These are phyloP conservation scores for Cystofilobasidium ferigula DNA, from an alignment of 768 basidiomycete genomes.

Conservation along the genomic window DNA sequence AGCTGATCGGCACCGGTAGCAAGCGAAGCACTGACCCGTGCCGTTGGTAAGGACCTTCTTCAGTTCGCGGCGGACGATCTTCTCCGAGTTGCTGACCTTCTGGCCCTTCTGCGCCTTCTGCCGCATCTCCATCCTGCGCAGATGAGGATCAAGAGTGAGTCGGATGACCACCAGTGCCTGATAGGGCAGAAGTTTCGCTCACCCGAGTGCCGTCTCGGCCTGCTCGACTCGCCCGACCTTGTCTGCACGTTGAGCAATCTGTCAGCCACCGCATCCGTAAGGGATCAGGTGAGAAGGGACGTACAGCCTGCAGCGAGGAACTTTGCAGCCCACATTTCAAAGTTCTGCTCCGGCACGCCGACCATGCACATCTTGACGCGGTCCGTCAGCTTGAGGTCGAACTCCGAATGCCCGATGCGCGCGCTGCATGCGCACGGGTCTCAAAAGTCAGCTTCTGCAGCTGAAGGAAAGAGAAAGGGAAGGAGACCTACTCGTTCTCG, in stretches of 20 bases:
- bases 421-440: not conserved
- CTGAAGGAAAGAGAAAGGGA: no score
- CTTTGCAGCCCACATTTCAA: conserved; percentile 48
- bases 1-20: no score
- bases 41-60: conserved; percentile 95
- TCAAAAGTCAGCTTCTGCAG: no score
- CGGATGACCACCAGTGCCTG: no score
- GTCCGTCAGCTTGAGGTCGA: conserved; percentile 69
- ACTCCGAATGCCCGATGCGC: conserved; percentile 77
- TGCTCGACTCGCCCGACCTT: conserved; percentile 97
- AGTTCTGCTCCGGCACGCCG: conserved; percentile 85
- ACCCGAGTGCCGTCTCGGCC: conserved; percentile 85
- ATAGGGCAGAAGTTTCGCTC: conserved; percentile 15
- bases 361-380: conserved; percentile 99
- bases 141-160: no score
- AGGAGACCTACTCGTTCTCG: conserved; percentile 56
- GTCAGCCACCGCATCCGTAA: not conserved
- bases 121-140: conserved; percentile 63
- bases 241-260: conserved; percentile 42
- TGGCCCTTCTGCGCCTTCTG: conserved; percentile 43
- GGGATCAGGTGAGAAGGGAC: conserved; percentile 23
- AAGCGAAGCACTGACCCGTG: conserved; percentile 40
- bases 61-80: conserved; percentile 84
- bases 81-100: conserved; percentile 44
- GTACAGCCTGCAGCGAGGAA: conserved; percentile 37